Evolutionary conservation across 2,329 filamentous ascomycete species (phyloP).

Genomic region (Alternaria atra): DNA sequence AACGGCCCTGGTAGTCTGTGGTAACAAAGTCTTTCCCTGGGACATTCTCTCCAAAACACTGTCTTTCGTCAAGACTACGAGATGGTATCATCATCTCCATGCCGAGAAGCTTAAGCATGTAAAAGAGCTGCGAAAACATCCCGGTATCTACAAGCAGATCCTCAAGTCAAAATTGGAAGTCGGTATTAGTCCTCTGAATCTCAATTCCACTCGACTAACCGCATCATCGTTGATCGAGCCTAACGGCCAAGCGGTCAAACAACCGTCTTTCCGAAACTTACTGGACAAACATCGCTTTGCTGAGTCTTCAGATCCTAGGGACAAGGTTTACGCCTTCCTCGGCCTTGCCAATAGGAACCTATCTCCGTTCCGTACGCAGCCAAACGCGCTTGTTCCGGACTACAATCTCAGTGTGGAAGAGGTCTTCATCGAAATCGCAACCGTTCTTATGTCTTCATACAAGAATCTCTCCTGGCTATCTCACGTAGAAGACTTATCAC

Average conservation of each 20-base stretch:
- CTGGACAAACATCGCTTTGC: slow-evolving; percentile 37
- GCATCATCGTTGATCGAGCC: slow-evolving; percentile 11
- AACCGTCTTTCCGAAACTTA: slow-evolving; percentile 28
- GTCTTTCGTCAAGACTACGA: slow-evolving; percentile 33
- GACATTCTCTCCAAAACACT: slow-evolving; percentile 34
- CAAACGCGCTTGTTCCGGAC: slow-evolving; percentile 25
- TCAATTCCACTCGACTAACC: slow-evolving; percentile 31
- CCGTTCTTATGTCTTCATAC: slow-evolving; percentile 27
- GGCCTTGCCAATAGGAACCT: slow-evolving; percentile 29
- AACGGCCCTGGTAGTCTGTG: slow-evolving; percentile 31
- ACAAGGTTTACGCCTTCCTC: slow-evolving; percentile 43
- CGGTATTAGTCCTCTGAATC: slow-evolving; percentile 33
- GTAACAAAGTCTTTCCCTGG: slow-evolving; percentile 28
- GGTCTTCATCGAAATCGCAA: slow-evolving; percentile 30
- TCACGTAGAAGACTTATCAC: slow-evolving; percentile 35
- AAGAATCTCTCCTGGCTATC: slow-evolving; percentile 32
- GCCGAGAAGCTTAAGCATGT: slow-evolving; percentile 38
- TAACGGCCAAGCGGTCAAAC: not conserved
- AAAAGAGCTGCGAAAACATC: slow-evolving; percentile 17
- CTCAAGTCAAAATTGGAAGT: slow-evolving; percentile 27
- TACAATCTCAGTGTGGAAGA: slow-evolving; percentile 33
- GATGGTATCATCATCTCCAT: slow-evolving; percentile 39
- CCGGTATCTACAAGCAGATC: slow-evolving; percentile 33
- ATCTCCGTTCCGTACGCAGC: slow-evolving; percentile 30
- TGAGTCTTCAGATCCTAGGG: slow-evolving; percentile 37